These are phyloP conservation scores for Lipomyces sp. DNA, from an alignment of 805 yeast species.

Conservation along the genomic window DNA sequence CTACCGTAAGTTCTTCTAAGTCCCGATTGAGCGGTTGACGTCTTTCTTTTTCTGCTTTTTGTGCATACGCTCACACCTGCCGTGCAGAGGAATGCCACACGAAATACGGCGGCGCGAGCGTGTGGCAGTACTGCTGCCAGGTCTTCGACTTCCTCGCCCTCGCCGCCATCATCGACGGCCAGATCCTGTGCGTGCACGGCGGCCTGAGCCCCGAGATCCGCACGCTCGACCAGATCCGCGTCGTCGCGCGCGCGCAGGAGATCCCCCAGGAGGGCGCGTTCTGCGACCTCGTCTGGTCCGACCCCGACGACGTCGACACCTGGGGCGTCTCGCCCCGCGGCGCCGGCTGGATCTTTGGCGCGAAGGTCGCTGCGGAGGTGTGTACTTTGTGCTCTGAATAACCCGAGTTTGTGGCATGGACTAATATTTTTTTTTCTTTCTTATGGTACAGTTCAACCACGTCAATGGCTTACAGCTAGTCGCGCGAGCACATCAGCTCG, in stretches of 20 bases:
- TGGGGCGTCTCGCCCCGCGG: slow-evolving; percentile 99
- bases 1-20: slow-evolving; percentile 91
- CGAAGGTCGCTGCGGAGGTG: slow-evolving; percentile 80
- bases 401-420: not conserved
- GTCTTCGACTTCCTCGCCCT: slow-evolving; percentile 90
- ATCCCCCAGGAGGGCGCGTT: slow-evolving; percentile 99
- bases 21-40: slow-evolving; percentile 79
- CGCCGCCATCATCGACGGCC: slow-evolving; percentile 95
- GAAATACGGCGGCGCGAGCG: slow-evolving; percentile 87
- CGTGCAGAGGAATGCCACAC: slow-evolving; percentile 89
- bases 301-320: slow-evolving; percentile 94
- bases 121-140: slow-evolving; percentile 93
- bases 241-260: slow-evolving; percentile 91
- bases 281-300: slow-evolving; percentile 96
- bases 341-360: slow-evolving; percentile 97
- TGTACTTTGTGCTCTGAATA: not conserved
- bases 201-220: slow-evolving; percentile 96
- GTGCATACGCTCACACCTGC: slow-evolving; percentile 40
- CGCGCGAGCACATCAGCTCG: slow-evolving; percentile 96
- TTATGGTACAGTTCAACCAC: slow-evolving; percentile 87
- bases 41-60: not conserved
- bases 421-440: not conserved
- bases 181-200: slow-evolving; percentile 93
- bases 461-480: slow-evolving; percentile 83
- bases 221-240: slow-evolving; percentile 95